Evolutionary conservation across 331 rosid species (phyloP).

Genomic region (Cydonia oblonga): DNA sequence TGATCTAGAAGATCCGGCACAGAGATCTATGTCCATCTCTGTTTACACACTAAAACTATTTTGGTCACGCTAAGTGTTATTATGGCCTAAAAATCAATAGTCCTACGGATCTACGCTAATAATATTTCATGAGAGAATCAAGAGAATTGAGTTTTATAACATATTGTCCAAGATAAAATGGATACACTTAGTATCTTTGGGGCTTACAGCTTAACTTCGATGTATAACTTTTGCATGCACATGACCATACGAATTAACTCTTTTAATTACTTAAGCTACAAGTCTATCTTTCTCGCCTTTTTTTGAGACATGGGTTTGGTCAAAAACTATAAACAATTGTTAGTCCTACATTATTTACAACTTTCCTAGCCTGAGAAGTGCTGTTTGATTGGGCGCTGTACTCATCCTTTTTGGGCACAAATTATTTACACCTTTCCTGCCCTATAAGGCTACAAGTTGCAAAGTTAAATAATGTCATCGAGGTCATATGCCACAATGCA

Average conservation of each 20-base stretch:
- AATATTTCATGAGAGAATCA: background rate
- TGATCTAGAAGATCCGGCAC: background rate
- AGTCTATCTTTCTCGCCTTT: background rate
- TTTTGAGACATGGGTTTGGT: background rate
- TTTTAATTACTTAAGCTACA: too few relatives aligned
- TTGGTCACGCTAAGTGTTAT: background rate
- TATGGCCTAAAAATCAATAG: background rate
- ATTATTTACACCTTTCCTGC: background rate
- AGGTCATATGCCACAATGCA: background rate
- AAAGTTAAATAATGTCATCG: background rate
- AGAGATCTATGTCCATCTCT: background rate
- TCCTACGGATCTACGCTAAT: background rate
- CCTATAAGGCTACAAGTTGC: background rate
- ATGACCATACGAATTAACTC: background rate
- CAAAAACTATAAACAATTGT: too few relatives aligned
- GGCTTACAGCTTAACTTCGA: background rate
- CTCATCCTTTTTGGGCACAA: background rate
- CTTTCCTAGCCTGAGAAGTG: too few relatives aligned
- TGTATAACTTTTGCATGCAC: background rate
- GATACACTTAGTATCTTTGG: too few relatives aligned
- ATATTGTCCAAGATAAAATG: background rate
- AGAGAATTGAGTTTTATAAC: background rate
- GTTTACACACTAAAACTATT: too few relatives aligned
- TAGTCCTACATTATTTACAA: too few relatives aligned
- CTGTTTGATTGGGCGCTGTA: too few relatives aligned